Base-by-base conservation (phyloP, 2,329 filamentous ascomycete genomes). In the Mariannaea sp. region DNA sequence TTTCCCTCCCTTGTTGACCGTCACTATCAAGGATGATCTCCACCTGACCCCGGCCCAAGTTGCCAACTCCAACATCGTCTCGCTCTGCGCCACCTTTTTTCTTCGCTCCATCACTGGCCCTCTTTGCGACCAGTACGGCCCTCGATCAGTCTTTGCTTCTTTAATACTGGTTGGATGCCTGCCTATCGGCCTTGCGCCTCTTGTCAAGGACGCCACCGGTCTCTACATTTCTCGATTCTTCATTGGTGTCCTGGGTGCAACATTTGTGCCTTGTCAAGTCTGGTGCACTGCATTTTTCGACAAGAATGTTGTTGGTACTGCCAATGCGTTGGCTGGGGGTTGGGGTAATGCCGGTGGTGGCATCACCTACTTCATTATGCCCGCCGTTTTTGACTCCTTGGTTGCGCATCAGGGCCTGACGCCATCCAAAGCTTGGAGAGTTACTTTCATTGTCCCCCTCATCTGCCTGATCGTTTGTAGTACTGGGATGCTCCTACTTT, bases 201-300 rank as follows among this genome's bases (percentile, higher is more conserved):
- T 91, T 1, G 84, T 92, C 32, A 85, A 84, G 41, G 85, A 80
- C 47, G 69, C 65, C 26, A 64, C 58, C 12, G 86, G 89, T 7
- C 80, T 93, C n/a, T 86, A 90, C 61, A 74, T 82, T 16, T 81
- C 88, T 41, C 84, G 89, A 38, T 93, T 93, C 77, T 92, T 92
- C 73, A 84, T 92, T 58, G 89, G 89, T 55, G 87, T 93, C 36
- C 81, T 93, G 0, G 89, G 89, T 33, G 88, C 86, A 2, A 83
- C 84, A 1, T 93, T 93, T 64, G 89, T 93, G 0, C 89, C 89
- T 10, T 96, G 91, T 70, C 91, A 95, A 69, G 92, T 96, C 6
- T 96, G 92, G 90, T 90, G 88, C 8, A 96, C 91, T 0, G 90
- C 87, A 0, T 96, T 96, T 78, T 96, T 91, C 70, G 92, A 97